Conservation (phyloP, 2,329 filamentous ascomycete genomes). For the Elsinoe fawcettii region DNA sequence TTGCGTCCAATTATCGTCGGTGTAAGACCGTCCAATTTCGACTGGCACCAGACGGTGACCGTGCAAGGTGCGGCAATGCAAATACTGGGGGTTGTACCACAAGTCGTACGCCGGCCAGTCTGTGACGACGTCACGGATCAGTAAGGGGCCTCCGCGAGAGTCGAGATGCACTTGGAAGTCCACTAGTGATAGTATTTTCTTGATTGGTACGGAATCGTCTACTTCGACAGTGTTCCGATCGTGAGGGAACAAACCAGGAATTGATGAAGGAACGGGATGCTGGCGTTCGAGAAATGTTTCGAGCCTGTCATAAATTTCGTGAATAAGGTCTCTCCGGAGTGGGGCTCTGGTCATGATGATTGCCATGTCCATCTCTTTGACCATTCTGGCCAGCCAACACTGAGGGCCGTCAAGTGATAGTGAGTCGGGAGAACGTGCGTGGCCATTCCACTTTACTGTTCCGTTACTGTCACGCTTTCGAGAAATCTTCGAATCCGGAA, state of each 20-base stretch:
- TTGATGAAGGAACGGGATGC: background rate
- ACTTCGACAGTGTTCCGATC: background rate
- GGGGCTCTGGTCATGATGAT: constrained; percentile 67
- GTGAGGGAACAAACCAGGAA: background rate
- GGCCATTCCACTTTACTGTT: constrained; percentile 17
- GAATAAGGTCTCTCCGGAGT: constrained; percentile 41
- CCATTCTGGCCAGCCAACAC: constrained; percentile 48
- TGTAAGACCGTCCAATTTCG: constrained; percentile 75
- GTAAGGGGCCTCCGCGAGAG: constrained; percentile 44
- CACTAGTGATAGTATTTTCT: constrained; percentile 19
- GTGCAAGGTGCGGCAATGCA: constrained; percentile 63
- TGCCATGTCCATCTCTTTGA: constrained; percentile 64
- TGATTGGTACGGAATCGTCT: constrained; percentile 6
- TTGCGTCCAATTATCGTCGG: constrained; percentile 77
- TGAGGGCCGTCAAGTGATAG: background rate
- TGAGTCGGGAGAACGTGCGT: background rate
- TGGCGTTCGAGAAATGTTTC: constrained; percentile 23
- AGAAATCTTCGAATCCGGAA: background rate
- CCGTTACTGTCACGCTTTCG: constrained; percentile 21
- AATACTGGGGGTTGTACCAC: constrained; percentile 69
- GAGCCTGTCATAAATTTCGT: constrained; percentile 47
- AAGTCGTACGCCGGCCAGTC: constrained; percentile 69
- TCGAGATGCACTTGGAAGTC: constrained; percentile 27
- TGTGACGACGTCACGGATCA: constrained; percentile 58
- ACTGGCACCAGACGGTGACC: constrained; percentile 77